Base-by-base conservation (phyloP, 2,329 filamentous ascomycete genomes). In the Aspergillus spinulosporus region DNA sequence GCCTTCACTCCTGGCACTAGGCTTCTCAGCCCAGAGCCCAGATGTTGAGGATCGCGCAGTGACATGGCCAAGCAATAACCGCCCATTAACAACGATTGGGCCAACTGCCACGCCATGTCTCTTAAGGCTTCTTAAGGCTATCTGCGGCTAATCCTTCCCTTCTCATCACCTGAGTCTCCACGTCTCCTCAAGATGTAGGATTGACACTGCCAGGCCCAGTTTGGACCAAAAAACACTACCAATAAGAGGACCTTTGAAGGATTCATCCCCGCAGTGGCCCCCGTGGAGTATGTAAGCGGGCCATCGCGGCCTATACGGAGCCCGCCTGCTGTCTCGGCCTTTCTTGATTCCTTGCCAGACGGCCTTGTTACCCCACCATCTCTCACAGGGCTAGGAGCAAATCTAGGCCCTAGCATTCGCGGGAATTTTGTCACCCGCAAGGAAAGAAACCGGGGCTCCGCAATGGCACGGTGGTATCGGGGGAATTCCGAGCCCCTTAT, bases 391-490 rank as follows among this genome's bases (percentile, higher is more conserved):
- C 32, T 37, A 8, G n/a, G 11, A 12, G 8, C 34, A 37, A 11
- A 12, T 12, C 11, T 4, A 12, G n/a, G 6, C 46, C 11, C 3
- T 21, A 37, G 9, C 29, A 36, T 26, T 8, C n/a, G 0, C 15
- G n/a, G 46, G 31, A 8, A 48, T 28, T 11, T 26, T 28, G 2
- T 29, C 26, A 21, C 34, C 9, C 26, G 32, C 32, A n/a, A 26
- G 34, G 21, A 11, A 11, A 4, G 21, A 40, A 29, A 15, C 36
- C 47, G 47, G 47, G 47, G 47, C 47, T 49, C 47, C 47, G 47
- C 47, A 49, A 29, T 14, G 32, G 14, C 9, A 48, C 46, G n/a
- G 36, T 49, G 14, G 34, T 36, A 49, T 49, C 47, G 47, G 47
- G 47, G 34, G 36, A 40, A 21, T 37, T 40, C 47, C 47, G 47